Base-by-base conservation (phyloP, 1,284 basidiomycete species). In the Flammula alnicola region DNA sequence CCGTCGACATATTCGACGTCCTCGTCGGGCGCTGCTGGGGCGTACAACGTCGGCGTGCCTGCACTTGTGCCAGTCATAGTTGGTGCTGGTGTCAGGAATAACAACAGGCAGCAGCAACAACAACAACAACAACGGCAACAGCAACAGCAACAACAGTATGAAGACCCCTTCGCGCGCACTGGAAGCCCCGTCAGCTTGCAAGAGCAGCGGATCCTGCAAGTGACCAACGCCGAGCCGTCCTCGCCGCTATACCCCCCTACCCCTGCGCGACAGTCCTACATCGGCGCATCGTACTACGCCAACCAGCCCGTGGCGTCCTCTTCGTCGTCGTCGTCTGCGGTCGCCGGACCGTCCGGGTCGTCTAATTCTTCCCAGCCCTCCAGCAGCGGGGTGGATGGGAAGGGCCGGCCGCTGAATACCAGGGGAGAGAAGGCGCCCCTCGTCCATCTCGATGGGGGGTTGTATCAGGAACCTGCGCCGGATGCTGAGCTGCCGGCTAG, bases 401-500 rank as follows among this genome's bases (percentile, higher is more conserved):
- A 69, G 33, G 69, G 68, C 19, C 52, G 68, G 38, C 47, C 64
- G 22, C 49, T 65, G 26, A 54, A 53, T 48, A 40, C 50, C 20
- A 44, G 51, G 23, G 49, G 57, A 8, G 64, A 62, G 41, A 66
- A 64, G 39, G 54, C 62, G 19, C 62, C 62, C 16, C 46, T 69
- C 30, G 64, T 71, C 20, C 68, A 71, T 56, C 51, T 67, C 22
- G 68, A 71, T 58, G 69, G 68, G 16, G 63, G 62, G 10, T 49
- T 56, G 29, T 66, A 61, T 52, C 57, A 61, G 49, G 42, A 52
- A 20, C 53, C 47, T 16, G 59, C 41, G 4, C 44, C 56, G 17
- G 33, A 31, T 14, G 47, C 44, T 10, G 55, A 39, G 22, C 53
- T n/a, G n/a, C n/a, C n/a, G n/a, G n/a, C n/a, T n/a, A n/a, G n/a